Evolutionary conservation across 2,329 filamentous ascomycete species (phyloP), one percentile per base, ranked within the genome.

Genomic region (Talaromyces funiculosus): DNA sequence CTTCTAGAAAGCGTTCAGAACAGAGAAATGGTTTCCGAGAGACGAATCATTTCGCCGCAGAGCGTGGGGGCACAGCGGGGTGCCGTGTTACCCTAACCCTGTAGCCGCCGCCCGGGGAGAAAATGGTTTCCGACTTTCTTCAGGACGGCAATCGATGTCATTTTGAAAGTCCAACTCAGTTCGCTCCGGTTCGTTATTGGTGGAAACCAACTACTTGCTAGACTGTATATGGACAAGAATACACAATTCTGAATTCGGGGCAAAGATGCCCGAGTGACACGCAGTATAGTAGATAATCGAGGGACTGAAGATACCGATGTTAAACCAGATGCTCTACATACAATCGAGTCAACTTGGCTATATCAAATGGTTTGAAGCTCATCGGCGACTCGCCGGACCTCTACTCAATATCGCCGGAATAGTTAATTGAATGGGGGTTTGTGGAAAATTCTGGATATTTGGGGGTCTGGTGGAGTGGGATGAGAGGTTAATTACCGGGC

Each of bases 21-120:
- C 31, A 59, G 56, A 59, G 33, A 62, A 62, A 59, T 62, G 60
- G 60, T 62, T 62, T 62, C 60, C 60, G 60, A 62, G 29, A 20
- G 49, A 42, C 60, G 40, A 62, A 62, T 62, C 60, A 56, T 42
- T 4, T n/a, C 7, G 29, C 14, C 1, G 5, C 37, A 1, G 16
- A 16, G 22, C 40, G 20, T 53, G 43, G 43, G 47, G 33, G 45
- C 29, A 7, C 6, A 42, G 29, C 18, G 53, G 47, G 29, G 47
- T 20, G n/a, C n/a, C n/a, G 8, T 6, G 18, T 8, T 12, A 54
- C 51, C 51, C 51, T 54, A 54, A 54, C 51, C 51, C 51, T 54
- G 24, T 20, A 2, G 0, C 7, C 8, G n/a, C n/a, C n/a, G n/a
- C n/a, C n/a, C n/a, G n/a, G n/a, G 38, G 24, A 42, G 40, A 56